A percentile compares a stretch with the other conserved stretches of the same genome.
Evolutionary conservation across 352 stramenopile species (phyloP).

Genomic region (Phytophthora cactorum): DNA sequence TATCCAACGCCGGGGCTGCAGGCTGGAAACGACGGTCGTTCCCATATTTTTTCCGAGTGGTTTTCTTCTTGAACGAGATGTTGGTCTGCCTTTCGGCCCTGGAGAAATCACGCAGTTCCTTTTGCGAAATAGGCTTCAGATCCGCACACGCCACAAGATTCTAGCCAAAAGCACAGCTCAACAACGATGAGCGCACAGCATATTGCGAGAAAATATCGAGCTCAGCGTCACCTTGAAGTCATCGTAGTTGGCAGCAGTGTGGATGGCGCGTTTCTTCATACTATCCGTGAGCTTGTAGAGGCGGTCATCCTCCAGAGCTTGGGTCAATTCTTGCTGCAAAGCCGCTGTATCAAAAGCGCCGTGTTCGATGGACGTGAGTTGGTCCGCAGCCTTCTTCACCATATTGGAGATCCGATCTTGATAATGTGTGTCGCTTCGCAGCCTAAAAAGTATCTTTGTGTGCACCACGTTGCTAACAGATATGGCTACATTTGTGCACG

Average conservation of each 20-base stretch:
- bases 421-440: constrained; percentile 14
- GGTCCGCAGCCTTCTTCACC: constrained; percentile 28
- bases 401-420: constrained; percentile 15
- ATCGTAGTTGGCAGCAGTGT: constrained; percentile 84
- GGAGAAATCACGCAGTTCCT: constrained; percentile 69
- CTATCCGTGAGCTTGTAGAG: constrained; percentile 86
- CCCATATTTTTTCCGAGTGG: constrained; percentile 31
- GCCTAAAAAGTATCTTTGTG: constrained; percentile 35
- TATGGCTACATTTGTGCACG: constrained; percentile 28
- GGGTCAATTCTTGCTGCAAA: constrained; percentile 73
- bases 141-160: constrained; percentile 87
- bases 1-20: constrained; percentile 26
- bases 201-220: neutral
- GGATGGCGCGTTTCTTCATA: constrained; percentile 91
- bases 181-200: neutral
- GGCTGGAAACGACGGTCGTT: constrained; percentile 35
- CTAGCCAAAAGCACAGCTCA: constrained; percentile 28
- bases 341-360: constrained; percentile 75
- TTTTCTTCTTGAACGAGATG: constrained; percentile 62
- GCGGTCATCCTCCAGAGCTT: constrained; percentile 81
- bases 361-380: constrained; percentile 82
- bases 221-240: constrained; percentile 73
- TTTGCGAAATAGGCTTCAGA: constrained; percentile 81
- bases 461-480: constrained; percentile 22
- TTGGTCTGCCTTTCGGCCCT: constrained; percentile 62